Conservation (phyloP, 78 protist genomes). For the Tieghemostelium lacteum region DNA sequence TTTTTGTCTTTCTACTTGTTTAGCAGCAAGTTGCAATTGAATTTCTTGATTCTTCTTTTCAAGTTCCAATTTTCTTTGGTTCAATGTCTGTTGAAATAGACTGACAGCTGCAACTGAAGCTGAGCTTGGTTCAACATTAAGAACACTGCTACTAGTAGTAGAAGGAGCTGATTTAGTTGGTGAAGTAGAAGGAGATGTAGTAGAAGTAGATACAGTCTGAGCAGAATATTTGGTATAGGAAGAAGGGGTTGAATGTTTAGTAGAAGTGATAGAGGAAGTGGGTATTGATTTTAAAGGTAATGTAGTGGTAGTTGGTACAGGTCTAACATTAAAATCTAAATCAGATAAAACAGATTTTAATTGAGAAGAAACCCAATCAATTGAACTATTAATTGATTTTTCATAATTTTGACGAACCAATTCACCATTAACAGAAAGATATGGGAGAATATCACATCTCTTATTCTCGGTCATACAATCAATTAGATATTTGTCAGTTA, state of each 20-base stretch:
- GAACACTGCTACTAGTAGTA: not conserved
- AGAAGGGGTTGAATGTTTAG: not conserved
- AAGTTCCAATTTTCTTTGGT: not conserved
- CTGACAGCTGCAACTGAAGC: not conserved
- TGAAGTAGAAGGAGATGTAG: not conserved
- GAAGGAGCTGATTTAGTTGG: not conserved
- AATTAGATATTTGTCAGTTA: not conserved
- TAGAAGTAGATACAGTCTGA: not conserved
- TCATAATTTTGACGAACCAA: not conserved
- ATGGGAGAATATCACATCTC: not conserved
- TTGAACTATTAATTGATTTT: not conserved
- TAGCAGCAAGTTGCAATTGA: not conserved
- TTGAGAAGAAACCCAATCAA: not conserved
- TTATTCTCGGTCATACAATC: not conserved
- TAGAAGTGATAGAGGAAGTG: not conserved
- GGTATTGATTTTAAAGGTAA: not conserved
- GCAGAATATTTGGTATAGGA: not conserved
- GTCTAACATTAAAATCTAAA: not conserved
- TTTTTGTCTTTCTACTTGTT: not conserved
- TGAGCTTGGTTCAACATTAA: not conserved
- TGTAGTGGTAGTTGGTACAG: not conserved
- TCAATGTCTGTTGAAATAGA: not conserved
- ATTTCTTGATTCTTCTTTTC: not conserved
- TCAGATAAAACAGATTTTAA: not conserved
- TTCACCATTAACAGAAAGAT: constrained; percentile 2